A percentile compares a stretch with the other conserved stretches of the same genome.
These are phyloP conservation scores for Scutellaria baicalensis DNA, from an alignment of 257 asterid genomes.

Conservation along the genomic window DNA sequence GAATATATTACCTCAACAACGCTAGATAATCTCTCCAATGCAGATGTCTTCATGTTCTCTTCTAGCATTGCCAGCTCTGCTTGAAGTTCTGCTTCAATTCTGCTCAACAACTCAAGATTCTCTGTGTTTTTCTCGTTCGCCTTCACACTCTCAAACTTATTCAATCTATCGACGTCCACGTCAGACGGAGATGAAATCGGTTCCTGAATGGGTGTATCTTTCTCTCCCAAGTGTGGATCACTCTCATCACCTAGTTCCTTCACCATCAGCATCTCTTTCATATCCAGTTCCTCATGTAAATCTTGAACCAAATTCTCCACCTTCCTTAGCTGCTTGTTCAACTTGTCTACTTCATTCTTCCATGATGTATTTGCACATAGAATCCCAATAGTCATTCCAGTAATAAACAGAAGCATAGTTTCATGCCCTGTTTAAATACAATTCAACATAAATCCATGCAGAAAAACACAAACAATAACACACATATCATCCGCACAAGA, in stretches of 20 bases:
- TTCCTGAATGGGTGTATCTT: slow-evolving; percentile 19
- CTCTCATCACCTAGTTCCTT: slow-evolving; percentile 36
- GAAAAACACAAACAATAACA: not conserved
- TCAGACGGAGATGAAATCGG: slow-evolving; percentile 28
- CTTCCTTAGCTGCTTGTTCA: slow-evolving; percentile 45
- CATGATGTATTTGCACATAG: slow-evolving; percentile 28
- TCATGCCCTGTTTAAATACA: slow-evolving; percentile 32
- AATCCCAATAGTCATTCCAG: slow-evolving; percentile 60
- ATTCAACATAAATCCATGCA: not conserved
- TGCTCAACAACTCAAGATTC: slow-evolving; percentile 34
- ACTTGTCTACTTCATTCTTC: slow-evolving; percentile 34
- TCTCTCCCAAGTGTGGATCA: slow-evolving; percentile 15
- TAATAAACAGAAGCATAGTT: slow-evolving; percentile 34
- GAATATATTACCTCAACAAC: slow-evolving; percentile 38
- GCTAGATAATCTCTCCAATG: slow-evolving; percentile 25
- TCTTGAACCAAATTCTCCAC: slow-evolving; percentile 51
- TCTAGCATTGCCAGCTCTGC: slow-evolving; percentile 77
- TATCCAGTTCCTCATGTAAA: slow-evolving; percentile 58
- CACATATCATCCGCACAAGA: not conserved
- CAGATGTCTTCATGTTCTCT: slow-evolving; percentile 33
- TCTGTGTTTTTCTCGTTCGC: slow-evolving; percentile 16
- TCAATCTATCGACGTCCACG: not conserved
- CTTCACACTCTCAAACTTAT: not conserved
- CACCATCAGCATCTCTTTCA: slow-evolving; percentile 52
- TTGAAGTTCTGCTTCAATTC: slow-evolving; percentile 76